Evolutionary conservation across 176 grass and related monocot species (phyloP), one percentile per base, ranked within the genome.

Genomic region (Cocos nucifera): DNA sequence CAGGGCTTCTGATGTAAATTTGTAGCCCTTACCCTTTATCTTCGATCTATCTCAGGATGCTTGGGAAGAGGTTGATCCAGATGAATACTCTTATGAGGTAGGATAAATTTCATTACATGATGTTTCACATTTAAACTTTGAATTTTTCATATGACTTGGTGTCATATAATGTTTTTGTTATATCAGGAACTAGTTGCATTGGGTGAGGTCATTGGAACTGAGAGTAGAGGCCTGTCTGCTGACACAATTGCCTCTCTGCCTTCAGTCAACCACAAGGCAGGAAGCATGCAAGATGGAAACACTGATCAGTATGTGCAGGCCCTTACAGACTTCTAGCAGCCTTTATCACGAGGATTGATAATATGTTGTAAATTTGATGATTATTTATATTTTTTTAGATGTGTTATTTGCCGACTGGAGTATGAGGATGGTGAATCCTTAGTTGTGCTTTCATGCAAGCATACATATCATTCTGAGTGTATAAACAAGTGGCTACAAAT

Each of bases 401-500:
- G 93, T 71, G 84, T 92, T 59, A 82, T 98, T 74, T 98, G 93
- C 51, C 87, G 93, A 5, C 78, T 98, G 78, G 93, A 98, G 67
- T 92, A 90, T 61, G 84, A 98, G 78, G 88, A 92, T 49, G 93
- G 78, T 63, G 93, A 98, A 77, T 86, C 81, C 56, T 82, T 98
- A 73, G 68, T 90, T 67, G 69, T 79, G 22, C 88, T 98, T 57
- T 76, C 88, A 39, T 98, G 93, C 84, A 92, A 92, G 27, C 93
- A 98, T 61, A 81, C 78, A 21, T 98, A 98, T 71, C 88, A 92
- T 73, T 67, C 79, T 19, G 88, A 92, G 53, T 98, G 94, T 76
- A 93, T 98, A 70, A 93, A 88, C 64, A 86, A 93, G 64, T 98
- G 88, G 94, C 85, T 98, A 65, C 81, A 98, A 77, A 92, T 98